A percentile compares a stretch with the other conserved stretches of the same genome.
These are phyloP conservation scores for Rhynchospora tenuis DNA, from an alignment of 176 grass and related monocot species.

Conservation along the genomic window DNA sequence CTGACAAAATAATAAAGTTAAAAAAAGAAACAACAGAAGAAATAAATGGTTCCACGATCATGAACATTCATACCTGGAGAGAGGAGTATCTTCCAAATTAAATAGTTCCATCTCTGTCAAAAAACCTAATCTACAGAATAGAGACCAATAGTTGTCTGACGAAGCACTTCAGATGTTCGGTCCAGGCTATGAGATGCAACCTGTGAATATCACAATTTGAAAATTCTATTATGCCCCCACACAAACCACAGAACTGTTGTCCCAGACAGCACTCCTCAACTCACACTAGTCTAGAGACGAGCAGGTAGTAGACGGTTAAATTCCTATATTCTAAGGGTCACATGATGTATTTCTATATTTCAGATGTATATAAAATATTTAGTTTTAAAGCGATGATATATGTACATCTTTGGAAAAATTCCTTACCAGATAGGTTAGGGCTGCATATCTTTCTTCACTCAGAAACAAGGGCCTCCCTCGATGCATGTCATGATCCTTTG, in stretches of 20 bases:
- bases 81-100: not conserved
- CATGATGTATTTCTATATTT: not conserved
- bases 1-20: not conserved
- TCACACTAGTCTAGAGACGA: not conserved
- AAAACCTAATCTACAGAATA: conserved; percentile 52
- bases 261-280: not conserved
- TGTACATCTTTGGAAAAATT: not conserved
- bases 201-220: conserved; percentile 33
- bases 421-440: conserved; percentile 85
- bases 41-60: not conserved
- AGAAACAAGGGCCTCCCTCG: conserved; percentile 96
- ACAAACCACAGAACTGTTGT: not conserved
- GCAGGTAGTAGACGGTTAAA: not conserved
- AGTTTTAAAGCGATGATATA: not conserved
- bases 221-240: conserved; percentile 10
- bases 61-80: not conserved
- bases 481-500: conserved; percentile 84
- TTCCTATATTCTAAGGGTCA: not conserved
- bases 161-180: conserved; percentile 85
- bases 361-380: not conserved
- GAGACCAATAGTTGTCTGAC: conserved; percentile 72
- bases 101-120: not conserved
- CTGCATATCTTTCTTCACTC: conserved; percentile 83
- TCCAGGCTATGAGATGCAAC: conserved; percentile 98
- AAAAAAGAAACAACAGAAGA: not conserved